Conservation (phyloP, 2,329 filamentous ascomycete genomes). For the Whalleya microplaca region DNA sequence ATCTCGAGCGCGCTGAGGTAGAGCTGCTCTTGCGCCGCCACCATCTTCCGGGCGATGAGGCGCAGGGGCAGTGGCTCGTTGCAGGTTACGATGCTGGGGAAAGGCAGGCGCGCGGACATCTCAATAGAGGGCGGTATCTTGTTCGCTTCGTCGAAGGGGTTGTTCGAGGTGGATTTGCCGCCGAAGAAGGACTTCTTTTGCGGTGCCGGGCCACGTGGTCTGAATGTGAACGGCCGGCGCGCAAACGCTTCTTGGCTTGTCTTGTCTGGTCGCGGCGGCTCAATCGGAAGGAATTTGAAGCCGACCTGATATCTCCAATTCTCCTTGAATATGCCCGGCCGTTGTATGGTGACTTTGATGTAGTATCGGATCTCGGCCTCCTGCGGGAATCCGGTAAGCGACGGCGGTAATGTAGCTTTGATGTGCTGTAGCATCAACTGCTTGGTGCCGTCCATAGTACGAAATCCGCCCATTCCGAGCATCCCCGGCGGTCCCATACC, state of each 20-base stretch:
- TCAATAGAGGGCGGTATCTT: constrained; percentile 72
- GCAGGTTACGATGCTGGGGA: constrained; percentile 86
- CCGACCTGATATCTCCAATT: constrained; percentile 73
- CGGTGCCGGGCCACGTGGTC: constrained; percentile 42
- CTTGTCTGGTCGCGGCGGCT: constrained; percentile 73
- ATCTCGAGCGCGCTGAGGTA: constrained; percentile 81
- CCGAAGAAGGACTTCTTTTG: constrained; percentile 62
- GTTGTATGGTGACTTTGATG: constrained; percentile 90
- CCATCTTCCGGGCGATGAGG: constrained; percentile 77
- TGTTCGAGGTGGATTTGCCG: constrained; percentile 23
- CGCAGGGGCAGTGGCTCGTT: constrained; percentile 83
- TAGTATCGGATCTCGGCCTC: constrained; percentile 93
- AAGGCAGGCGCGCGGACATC: constrained; percentile 76
- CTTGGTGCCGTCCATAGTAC: constrained; percentile 65
- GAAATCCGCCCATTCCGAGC: constrained; percentile 56
- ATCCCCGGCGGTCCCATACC: constrained; percentile 49
- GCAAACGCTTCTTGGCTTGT: constrained; percentile 83
- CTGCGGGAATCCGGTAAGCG: constrained; percentile 81
- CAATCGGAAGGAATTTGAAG: constrained; percentile 90
- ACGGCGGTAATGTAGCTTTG: constrained; percentile 85
- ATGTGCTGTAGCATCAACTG: constrained; percentile 71
- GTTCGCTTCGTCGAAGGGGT: constrained; percentile 31
- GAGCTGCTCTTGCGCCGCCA: constrained; percentile 68
- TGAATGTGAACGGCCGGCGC: constrained; percentile 67
- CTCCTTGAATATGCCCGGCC: constrained; percentile 88